Base-by-base conservation (phyloP, 352 stramenopile genomes). In the Phytophthora boehmeriae region DNA sequence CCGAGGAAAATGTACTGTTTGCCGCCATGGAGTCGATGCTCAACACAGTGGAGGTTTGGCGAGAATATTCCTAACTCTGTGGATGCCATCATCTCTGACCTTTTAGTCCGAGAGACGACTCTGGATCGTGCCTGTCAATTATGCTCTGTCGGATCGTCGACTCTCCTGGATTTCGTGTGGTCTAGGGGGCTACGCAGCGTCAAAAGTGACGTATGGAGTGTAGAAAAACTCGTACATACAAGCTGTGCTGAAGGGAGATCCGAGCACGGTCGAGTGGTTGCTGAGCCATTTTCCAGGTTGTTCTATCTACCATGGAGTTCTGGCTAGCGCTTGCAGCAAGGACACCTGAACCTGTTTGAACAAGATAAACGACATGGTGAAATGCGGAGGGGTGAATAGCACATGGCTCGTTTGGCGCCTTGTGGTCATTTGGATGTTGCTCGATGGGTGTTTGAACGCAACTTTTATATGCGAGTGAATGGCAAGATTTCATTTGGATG, bases 131-230 rank as follows among this genome's bases (percentile, higher is more conserved):
- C 47, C 10, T 43, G 34, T 13, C 17, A 9, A 22, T 28, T 54
- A 11, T 32, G 47, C 13, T 10, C 14, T 5, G 19, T 22, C 13
- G 47, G 47, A 5, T 54, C 47, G 8, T 13, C 30, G 28, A 20
- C 32, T 5, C 19, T 54, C 4, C 30, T 54, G 30, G 32, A 54
- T 43, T 41, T 54, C 8, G 32, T 54, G 32, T 54, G 47, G 30
- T 17, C n/a, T 17, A 13, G 47, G n/a, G n/a, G 28, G 4, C 47
- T 43, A 4, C 28, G 28, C 3, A 30, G 25, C 6, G 25, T 30
- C 25, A 30, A 30, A 6, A 30, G 6, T 30, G 25, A 30, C 6
- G 13, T 8, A 17, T 25, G 47, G 47, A 41, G 17, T n/a, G 14
- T 54, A 4, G 30, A 19, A 5, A 42, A 54, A 14, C 11, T 54